Evolutionary conservation across 306 rosid species (phyloP).

Genomic region (Quercus glauca): DNA sequence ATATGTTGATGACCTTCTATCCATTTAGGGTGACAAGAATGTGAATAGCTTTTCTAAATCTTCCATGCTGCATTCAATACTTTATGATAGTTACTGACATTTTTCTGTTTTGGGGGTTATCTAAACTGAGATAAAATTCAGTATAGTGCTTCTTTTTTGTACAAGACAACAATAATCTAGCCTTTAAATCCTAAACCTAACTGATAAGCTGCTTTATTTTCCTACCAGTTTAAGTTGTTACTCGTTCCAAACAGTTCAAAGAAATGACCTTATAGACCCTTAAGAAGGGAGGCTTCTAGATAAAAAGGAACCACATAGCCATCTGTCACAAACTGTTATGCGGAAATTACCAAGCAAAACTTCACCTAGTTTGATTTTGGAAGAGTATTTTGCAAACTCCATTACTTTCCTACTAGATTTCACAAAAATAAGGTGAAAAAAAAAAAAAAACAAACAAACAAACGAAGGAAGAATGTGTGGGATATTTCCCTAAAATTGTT

Average conservation of each 20-base stretch:
- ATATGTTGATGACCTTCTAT: not conserved
- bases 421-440: not conserved
- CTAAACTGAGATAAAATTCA: not conserved
- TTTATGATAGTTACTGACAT: not conserved
- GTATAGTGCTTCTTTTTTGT: not conserved
- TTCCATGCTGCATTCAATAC: not conserved
- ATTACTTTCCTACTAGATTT: not conserved
- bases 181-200: not conserved
- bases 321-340: not conserved
- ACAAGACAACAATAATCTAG: not conserved
- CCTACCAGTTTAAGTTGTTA: not conserved
- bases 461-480: not conserved
- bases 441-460: too few species aligned
- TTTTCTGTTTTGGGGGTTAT: not conserved
- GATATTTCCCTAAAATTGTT: not conserved
- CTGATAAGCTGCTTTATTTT: not conserved
- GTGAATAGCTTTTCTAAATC: not conserved
- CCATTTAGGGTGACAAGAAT: not conserved
- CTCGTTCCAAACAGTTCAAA: not conserved
- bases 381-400: not conserved
- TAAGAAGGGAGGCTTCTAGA: not conserved
- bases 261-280: not conserved
- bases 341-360: not conserved
- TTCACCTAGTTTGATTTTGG: not conserved
- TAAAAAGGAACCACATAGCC: not conserved